Base-by-base conservation (phyloP, 2,329 filamentous ascomycete species). In the Coniochaeta sp. region DNA sequence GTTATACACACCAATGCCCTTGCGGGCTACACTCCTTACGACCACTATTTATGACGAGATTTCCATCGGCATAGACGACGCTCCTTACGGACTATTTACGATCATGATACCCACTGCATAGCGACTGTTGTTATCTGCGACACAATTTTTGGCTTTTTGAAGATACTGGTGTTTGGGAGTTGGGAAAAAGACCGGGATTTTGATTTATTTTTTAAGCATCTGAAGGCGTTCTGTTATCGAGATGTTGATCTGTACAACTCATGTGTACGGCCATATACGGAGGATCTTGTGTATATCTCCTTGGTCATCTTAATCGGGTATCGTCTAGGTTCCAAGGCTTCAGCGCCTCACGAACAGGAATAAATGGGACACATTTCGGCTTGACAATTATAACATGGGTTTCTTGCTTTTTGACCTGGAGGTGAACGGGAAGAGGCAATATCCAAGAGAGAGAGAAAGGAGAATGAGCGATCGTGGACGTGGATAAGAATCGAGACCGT, bases 71-170 rank as follows among this genome's bases (percentile, higher is more conserved):
- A 77, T 77, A 75, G 71, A 75, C 68, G 2, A 75, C 76, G 73
- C 74, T 79, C 77, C 75, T 77, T 79, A 73, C 70, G 72, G 70
- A 74, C 56, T 62, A 62, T 63, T 69, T 66, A 71, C 70, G 71
- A 72, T 70, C 68, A 75, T 71, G 72, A 76, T 76, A 74, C 76
- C 75, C 77, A 78, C 73, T 81, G 79, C 80, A 83, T 82, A 81
- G 80, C 80, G 79, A 78, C 77, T 79, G 75, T 77, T 77, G 67
- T 66, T 68, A 64, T 26, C 44, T 58, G 65, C 61, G n/a, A n/a
- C n/a, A 59, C 52, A 58, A 55, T 61, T 57, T 58, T 62, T 55
- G 52, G 61, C 57, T 60, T 61, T 56, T 61, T 56, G 57, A 57
- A 19, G 60, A 61, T 56, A 40, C 57, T 47, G 61, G 60, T 42